Evolutionary conservation across 2,329 filamentous ascomycete genomes (phyloP), one percentile per base, ranked within the genome.

Genomic region (Cladophialophora exuberans): DNA sequence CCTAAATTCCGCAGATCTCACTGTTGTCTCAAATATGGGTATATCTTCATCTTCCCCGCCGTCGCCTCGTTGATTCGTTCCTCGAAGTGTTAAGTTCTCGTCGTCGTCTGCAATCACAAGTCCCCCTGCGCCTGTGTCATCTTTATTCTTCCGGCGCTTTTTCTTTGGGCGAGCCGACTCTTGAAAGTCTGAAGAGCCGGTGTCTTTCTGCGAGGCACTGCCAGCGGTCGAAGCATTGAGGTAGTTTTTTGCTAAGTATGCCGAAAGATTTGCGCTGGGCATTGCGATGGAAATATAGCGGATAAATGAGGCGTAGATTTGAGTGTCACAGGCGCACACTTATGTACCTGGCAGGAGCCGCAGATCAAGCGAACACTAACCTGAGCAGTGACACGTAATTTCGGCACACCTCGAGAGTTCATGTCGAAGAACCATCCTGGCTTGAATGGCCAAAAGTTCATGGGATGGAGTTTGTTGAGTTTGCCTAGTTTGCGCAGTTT

Each of bases 231-330:
- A 84, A 35, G 86, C 84, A 1, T 81, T 89, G 45, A 99, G 85
- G 71, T 99, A 99, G 72, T 91, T 94, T 60, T 90, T 87, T 31
- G 93, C 92, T 30, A 99, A 83, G 68, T 97, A 99, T 67, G 86
- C 85, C 55, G 90, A 86, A 62, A 97, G 60, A 25, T 56, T 56
- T 18, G 52, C 81, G 52, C 81, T 74, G 6, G 76, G 79, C 82
- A 86, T 86, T 60, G 45, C 59, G 43, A 10, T 26, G 18, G 35
- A 39, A 17, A 39, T 15, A 5, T 31, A 48, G 25, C 46, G 42
- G 17, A 20, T 17, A 6, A 13, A 15, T 18, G 11, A 39, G 17
- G 15, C 10, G 42, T n/a, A n/a, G n/a, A n/a, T n/a, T n/a, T n/a
- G n/a, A n/a, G n/a, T n/a, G n/a, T n/a, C n/a, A n/a, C n/a, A n/a